These are phyloP conservation scores for Amoeboaphelidium occidentale DNA, from an alignment of 371 early-diverging fungal species.

Conservation along the genomic window DNA sequence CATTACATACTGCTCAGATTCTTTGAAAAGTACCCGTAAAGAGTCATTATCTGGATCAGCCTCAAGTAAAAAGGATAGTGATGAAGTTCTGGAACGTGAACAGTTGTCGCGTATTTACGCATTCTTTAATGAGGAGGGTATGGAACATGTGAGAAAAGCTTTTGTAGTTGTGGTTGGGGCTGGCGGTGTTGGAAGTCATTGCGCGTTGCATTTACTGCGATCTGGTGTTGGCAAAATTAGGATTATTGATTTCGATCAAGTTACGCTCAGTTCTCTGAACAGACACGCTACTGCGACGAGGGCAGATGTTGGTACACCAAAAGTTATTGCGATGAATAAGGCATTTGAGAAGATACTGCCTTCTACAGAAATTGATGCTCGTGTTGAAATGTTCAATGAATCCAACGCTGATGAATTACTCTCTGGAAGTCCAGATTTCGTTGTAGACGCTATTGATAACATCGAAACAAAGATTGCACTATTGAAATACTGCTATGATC, in stretches of 20 bases:
- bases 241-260: constrained; percentile 86
- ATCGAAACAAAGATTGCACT: constrained; percentile 72
- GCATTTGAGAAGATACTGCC: constrained; percentile 49
- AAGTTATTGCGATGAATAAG: constrained; percentile 42
- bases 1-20: too few relatives aligned
- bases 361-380: constrained; percentile 44
- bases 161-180: constrained; percentile 86
- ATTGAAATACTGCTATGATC: constrained; percentile 51
- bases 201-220: constrained; percentile 66
- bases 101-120: constrained; percentile 57
- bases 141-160: constrained; percentile 26
- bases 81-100: constrained; percentile 45
- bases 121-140: constrained; percentile 61
- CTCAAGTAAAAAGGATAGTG: constrained; percentile 6
- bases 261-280: constrained; percentile 66
- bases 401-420: constrained; percentile 42
- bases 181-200: constrained; percentile 71
- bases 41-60: background rate
- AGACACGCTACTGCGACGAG: constrained; percentile 66
- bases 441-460: constrained; percentile 69
- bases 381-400: constrained; percentile 40
- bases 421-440: constrained; percentile 3
- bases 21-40: too few relatives aligned
- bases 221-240: constrained; percentile 62
- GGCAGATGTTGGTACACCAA: constrained; percentile 61